Evolutionary conservation across 495 filamentous ascomycete genomes (phyloP).

Genomic region (Aspergillus ostianus): DNA sequence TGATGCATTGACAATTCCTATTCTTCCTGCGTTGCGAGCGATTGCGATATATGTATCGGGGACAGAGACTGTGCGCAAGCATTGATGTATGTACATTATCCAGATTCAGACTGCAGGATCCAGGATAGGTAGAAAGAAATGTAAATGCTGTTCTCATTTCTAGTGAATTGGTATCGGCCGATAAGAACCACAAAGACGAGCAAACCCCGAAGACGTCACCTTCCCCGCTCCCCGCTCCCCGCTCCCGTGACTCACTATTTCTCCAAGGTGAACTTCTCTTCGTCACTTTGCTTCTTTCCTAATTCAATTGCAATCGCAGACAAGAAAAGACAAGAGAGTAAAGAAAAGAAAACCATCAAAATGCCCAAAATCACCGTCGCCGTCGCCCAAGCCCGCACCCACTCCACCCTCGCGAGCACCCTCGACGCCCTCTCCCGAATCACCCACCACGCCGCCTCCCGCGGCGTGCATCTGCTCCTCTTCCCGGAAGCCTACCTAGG

Average conservation of each 20-base stretch:
- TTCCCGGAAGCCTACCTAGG: conserved; percentile 94
- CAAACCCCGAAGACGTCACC: neutral
- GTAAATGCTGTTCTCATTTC: neutral
- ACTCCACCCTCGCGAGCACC: conserved; percentile 60
- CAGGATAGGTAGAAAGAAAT: neutral
- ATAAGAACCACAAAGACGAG: neutral
- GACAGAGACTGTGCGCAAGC: neutral
- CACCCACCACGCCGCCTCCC: conserved; percentile 38
- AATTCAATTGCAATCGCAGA: no score
- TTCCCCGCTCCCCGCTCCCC: neutral
- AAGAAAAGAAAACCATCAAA: no score
- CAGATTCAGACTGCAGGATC: neutral
- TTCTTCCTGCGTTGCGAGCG: conserved; percentile 1
- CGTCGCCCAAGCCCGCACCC: conserved; percentile 75
- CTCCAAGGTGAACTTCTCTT: neutral
- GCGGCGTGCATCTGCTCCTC: conserved; percentile 72
- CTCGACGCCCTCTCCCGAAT: conserved; percentile 61
- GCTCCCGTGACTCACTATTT: neutral
- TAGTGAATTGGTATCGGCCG: no score
- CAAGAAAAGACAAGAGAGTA: no score
- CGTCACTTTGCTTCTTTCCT: no score
- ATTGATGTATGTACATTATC: conserved; percentile 5
- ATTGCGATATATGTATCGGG: neutral
- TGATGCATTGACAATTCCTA: conserved; percentile 1
- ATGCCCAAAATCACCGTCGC: conserved; percentile 65